A percentile compares a stretch with the other conserved stretches of the same genome.
These are phyloP conservation scores for Ramaria sp. DNA, from an alignment of 768 basidiomycete genomes.

Conservation along the genomic window DNA sequence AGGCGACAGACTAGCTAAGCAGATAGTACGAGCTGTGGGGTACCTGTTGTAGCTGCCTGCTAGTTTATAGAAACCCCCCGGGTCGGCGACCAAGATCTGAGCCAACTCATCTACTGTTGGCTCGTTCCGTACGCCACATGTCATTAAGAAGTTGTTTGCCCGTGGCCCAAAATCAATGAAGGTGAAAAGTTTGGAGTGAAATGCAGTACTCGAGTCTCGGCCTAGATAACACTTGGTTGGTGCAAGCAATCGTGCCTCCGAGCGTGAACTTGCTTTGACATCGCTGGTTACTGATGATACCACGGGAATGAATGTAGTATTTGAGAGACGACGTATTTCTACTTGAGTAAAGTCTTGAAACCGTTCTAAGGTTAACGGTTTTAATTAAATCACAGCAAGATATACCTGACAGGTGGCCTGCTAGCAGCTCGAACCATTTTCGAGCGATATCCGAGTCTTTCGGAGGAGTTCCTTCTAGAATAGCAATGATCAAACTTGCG, in stretches of 20 bases:
- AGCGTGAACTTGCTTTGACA: not conserved
- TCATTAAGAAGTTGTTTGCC: constrained; percentile 76
- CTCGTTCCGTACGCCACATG: constrained; percentile 80
- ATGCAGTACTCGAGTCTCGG: constrained; percentile 36
- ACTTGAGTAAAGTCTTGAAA: constrained; percentile 43
- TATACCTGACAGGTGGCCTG: constrained; percentile 51
- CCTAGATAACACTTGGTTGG: constrained; percentile 67
- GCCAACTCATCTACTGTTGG: constrained; percentile 81
- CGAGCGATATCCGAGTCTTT: constrained; percentile 41
- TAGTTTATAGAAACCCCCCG: constrained; percentile 58
- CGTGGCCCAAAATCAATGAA: constrained; percentile 81
- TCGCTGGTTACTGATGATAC: constrained; percentile 5
- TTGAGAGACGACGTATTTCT: constrained; percentile 49
- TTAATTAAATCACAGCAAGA: constrained; percentile 10
- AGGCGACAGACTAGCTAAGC: not conserved
- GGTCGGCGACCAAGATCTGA: constrained; percentile 55
- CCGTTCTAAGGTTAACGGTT: not conserved
- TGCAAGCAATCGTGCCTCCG: constrained; percentile 32
- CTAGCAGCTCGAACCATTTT: constrained; percentile 58
- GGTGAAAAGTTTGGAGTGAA: constrained; percentile 74
- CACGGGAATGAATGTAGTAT: constrained; percentile 57
- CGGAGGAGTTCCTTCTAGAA: constrained; percentile 54
- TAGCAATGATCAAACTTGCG: constrained; percentile 41
- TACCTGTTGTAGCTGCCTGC: constrained; percentile 63
- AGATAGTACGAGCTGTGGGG: constrained; percentile 13